These are phyloP conservation scores for Picea glauca DNA, from an alignment of 75 land plant species.

Conservation along the genomic window DNA sequence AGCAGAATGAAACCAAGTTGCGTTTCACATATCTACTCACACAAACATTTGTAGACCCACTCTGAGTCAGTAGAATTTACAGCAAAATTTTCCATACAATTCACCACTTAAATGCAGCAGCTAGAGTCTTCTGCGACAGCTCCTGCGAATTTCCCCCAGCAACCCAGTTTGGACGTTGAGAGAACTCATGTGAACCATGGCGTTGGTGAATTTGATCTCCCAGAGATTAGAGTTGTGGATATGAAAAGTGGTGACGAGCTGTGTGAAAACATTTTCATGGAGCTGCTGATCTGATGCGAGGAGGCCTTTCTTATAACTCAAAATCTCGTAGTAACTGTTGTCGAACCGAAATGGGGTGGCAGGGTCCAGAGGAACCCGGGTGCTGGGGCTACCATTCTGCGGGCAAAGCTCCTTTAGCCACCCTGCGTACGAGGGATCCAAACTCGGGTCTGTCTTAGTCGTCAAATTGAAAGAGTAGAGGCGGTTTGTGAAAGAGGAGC, in stretches of 20 bases:
- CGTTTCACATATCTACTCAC: too few species aligned
- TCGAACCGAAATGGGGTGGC: conserved; percentile 16
- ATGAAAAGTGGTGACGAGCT: background rate
- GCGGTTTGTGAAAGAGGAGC: conserved; percentile 32
- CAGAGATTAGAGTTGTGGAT: background rate
- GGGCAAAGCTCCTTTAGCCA: conserved; percentile 32
- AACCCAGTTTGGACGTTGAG: conserved; percentile 11
- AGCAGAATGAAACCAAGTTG: too few species aligned
- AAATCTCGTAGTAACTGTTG: conserved; percentile 23
- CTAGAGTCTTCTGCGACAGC: background rate
- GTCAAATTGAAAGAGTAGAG: conserved; percentile 37
- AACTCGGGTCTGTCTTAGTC: conserved; percentile 24
- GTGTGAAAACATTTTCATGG: background rate
- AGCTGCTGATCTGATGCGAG: conserved; percentile 12
- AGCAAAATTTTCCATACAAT: too few species aligned
- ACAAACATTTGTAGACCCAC: too few species aligned
- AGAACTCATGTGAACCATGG: conserved; percentile 17
- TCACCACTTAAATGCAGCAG: too few species aligned
- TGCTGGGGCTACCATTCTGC: background rate
- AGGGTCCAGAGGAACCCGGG: conserved; percentile 19
- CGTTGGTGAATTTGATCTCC: conserved; percentile 12
- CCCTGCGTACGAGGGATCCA: conserved; percentile 20
- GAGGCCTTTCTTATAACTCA: conserved; percentile 4
- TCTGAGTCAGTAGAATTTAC: too few species aligned
- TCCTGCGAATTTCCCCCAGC: conserved; percentile 13